Base-by-base conservation (phyloP, 108 stramenopile species). In the Conticribra weissflogii region DNA sequence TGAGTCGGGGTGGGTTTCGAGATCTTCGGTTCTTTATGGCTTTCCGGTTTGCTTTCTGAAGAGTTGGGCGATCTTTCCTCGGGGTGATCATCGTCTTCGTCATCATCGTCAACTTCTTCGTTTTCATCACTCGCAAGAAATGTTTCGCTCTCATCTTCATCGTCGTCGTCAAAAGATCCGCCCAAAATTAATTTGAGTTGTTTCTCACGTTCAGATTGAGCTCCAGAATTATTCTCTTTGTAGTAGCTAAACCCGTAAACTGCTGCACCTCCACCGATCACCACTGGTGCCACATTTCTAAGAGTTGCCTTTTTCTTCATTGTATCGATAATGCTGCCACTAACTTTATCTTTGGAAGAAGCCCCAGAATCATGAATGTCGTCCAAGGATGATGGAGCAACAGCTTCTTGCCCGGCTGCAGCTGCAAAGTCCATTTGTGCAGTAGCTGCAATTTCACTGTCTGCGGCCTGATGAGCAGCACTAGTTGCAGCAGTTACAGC, bases 101-200 rank as follows among this genome's bases (percentile, higher is more conserved):
- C 77, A 16, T 78, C 81, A 33, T 77, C 71, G 12, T 51, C 44
- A 1, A 68, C 48, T 1, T 63, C 61, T 18, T 54, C 68, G 12
- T 66, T 45, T 23, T 76, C 78, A n/a, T n/a, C n/a, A n/a, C n/a
- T n/a, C n/a, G n/a, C n/a, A n/a, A n/a, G n/a, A n/a, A n/a, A n/a
- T n/a, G n/a, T n/a, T n/a, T n/a, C n/a, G 9, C 52, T 51, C n/a
- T 83, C 82, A 23, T 83, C 80, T 14, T 79, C 71, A 0, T 65
- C 68, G 32, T 77, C 82, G n/a, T 71, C 69, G 15, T 66, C 63
- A 25, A 63, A 72, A 16, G 45, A 77, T 7, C 51, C 30, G 47
- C 88, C 88, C 84, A 94, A 76, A 47, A 94, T 68, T 51, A 90
- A 59, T 29, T 83, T 80, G 45, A 94, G 78, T 55, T 88, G 89